Percentiles rank a stretch among this genome's conserved stretches.
Conservation (phyloP, 1,284 basidiomycete genomes). For the Rhodotorula mucilaginosa region DNA sequence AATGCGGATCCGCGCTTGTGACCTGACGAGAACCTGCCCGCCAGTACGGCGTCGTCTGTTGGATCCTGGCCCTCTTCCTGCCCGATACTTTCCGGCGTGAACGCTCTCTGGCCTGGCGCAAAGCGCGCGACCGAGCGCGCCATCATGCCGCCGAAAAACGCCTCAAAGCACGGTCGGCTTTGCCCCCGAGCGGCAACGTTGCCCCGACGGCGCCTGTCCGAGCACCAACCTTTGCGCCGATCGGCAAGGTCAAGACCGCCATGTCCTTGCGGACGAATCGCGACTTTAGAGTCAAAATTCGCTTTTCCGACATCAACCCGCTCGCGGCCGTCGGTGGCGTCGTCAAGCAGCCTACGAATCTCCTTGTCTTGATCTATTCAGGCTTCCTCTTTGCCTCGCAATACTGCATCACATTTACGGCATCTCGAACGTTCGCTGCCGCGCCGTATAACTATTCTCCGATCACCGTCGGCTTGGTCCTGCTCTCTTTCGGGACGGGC, state of each 20-base stretch:
- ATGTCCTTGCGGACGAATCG: constrained; percentile 23
- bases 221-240: constrained; percentile 1
- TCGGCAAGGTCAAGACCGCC: constrained; percentile 33
- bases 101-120: constrained; percentile 63
- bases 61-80: constrained; percentile 27
- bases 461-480: constrained; percentile 68
- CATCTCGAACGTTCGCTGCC: constrained; percentile 56
- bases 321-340: constrained; percentile 38
- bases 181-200: neutral
- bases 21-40: neutral
- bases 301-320: constrained; percentile 65
- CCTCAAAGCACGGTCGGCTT: constrained; percentile 28
- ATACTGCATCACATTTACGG: constrained; percentile 67
- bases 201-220: neutral
- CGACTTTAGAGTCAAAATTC: constrained; percentile 56
- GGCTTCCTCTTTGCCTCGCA: constrained; percentile 67
- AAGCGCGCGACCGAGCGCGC: constrained; percentile 37
- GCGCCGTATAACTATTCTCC: constrained; percentile 66
- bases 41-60: constrained; percentile 33
- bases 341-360: constrained; percentile 63
- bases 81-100: constrained; percentile 79
- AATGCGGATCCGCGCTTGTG: neutral
- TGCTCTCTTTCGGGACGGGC: constrained; percentile 71
- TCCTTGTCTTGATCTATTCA: constrained; percentile 65
- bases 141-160: constrained; percentile 31